Evolutionary conservation across 768 basidiomycete genomes (phyloP), one percentile per base, ranked within the genome.

Genomic region (Calvatia gigantea): DNA sequence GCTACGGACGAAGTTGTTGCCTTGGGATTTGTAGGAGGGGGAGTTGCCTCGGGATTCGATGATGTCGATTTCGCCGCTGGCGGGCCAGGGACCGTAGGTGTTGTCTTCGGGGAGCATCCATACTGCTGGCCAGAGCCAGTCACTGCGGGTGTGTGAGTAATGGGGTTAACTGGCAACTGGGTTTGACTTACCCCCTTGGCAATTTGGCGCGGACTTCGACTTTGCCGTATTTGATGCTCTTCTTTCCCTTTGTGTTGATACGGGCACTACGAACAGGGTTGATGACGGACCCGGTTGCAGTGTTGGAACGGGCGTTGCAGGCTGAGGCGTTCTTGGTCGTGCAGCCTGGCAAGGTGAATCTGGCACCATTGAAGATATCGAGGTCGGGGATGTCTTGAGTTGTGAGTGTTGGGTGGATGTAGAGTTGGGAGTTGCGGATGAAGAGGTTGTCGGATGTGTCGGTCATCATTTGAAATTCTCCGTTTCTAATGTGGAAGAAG

Each of bases 401-500:
- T 0, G 91, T 91, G 54, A 94, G 77, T 7, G 91, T 92, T 1
- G 93, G 92, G 39, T 85, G 78, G 64, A 95, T 80, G 70, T 91
- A 94, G 33, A 94, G 81, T 54, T 82, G 74, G 5, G 80, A 81
- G 68, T 91, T 77, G 39, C 77, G 69, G 39, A 92, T 70, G 68
- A 81, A 90, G 2, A 86, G 78, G 63, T 89, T 91, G 64, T 80
- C 82, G 12, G 74, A 56, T 1, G 76, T 76, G 8, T 67, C 62
- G 1, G 88, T 88, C 2, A 88, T 83, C 81, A 91, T 91, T 65
- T 93, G 82, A 67, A 94, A 94, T 60, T 91, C 83, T 14, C 78
- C 80, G 55, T 86, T 87, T 11, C 51, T 48, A 12, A 42, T 19
- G 25, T 6, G 19, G 3, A 15, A 27, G n/a, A 14, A 9, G 3